A percentile compares a stretch with the other conserved stretches of the same genome.
phyloP scores from a whole-genome alignment of 805 yeast genomes.

The Myxozyma mucilagina region DNA sequence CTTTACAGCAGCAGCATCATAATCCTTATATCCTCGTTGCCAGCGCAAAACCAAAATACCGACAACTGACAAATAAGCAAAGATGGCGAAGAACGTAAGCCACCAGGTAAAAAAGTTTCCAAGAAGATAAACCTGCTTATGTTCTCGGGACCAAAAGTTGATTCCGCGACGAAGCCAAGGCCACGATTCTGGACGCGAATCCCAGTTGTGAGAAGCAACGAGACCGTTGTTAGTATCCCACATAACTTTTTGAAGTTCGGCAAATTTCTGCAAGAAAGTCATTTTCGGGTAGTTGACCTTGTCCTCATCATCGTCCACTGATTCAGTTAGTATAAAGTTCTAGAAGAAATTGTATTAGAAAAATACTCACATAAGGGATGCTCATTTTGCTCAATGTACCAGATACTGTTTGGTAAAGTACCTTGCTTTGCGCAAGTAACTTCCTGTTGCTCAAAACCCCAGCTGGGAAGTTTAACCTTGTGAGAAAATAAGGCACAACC shows the following conservation, averaged over 20 bases:
- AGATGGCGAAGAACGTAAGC: slow-evolving; percentile 43
- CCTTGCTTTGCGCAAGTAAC: slow-evolving; percentile 83
- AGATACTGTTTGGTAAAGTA: slow-evolving; percentile 61
- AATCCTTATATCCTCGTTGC: slow-evolving; percentile 44
- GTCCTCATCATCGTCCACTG: slow-evolving; percentile 40
- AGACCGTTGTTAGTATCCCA: slow-evolving; percentile 50
- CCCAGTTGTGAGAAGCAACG: slow-evolving; percentile 51
- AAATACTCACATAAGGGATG: slow-evolving; percentile 50
- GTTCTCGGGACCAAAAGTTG: slow-evolving; percentile 52
- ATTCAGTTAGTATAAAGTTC: not conserved
- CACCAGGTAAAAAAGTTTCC: slow-evolving; percentile 67
- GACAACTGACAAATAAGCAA: slow-evolving; percentile 36
- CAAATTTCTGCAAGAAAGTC: slow-evolving; percentile 52
- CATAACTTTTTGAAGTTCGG: slow-evolving; percentile 60
- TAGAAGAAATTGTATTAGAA: slow-evolving; percentile 21
- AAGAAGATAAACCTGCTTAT: slow-evolving; percentile 53
- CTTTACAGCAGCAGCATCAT: slow-evolving; percentile 36
- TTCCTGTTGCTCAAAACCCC: slow-evolving; percentile 87
- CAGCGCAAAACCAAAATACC: slow-evolving; percentile 40
- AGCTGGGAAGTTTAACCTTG: slow-evolving; percentile 67
- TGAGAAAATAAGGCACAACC: slow-evolving; percentile 77
- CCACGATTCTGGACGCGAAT: slow-evolving; percentile 65
- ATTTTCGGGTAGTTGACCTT: slow-evolving; percentile 41
- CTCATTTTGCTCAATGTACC: slow-evolving; percentile 68
- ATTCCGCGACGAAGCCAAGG: slow-evolving; percentile 60